Conservation (phyloP, 441 rosid genomes). For the Sinapis alba region DNA sequence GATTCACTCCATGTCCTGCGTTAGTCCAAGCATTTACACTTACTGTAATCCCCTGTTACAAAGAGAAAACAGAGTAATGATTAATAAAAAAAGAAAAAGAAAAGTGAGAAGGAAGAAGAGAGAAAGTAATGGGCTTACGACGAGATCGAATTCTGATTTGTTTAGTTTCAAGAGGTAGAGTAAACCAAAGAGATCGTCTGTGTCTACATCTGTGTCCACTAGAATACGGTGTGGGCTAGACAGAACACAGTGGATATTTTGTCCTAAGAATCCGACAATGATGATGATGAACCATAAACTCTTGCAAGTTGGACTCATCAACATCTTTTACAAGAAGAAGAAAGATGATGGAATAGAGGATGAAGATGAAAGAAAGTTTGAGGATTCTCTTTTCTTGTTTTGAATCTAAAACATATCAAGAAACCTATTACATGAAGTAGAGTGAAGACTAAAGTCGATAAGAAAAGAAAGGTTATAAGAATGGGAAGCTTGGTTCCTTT, state of each 20-base stretch:
- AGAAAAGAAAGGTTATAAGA: not conserved
- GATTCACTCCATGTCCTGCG: conserved; percentile 90
- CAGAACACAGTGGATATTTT: conserved; percentile 35
- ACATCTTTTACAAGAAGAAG: conserved; percentile 23
- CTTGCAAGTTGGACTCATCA: conserved; percentile 15
- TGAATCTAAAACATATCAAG: conserved; percentile 10
- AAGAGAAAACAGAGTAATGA: conserved; percentile 11
- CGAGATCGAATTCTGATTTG: conserved; percentile 72
- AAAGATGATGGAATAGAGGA: not conserved
- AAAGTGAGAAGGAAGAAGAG: not conserved
- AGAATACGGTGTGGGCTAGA: conserved; percentile 61
- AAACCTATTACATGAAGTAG: not conserved
- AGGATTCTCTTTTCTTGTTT: conserved; percentile 11
- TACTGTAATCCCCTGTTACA: conserved; percentile 70
- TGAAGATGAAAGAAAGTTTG: not conserved
- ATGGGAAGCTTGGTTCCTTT: not conserved
- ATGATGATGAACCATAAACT: conserved; percentile 22
- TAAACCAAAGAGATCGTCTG: conserved; percentile 90
- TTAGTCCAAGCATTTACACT: conserved; percentile 79
- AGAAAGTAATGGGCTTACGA: conserved; percentile 46
- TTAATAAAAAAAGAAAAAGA: too few relatives aligned
- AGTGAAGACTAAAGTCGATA: not conserved
- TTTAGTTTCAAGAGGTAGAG: conserved; percentile 83
- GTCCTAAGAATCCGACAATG: conserved; percentile 38
- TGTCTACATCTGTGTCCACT: conserved; percentile 83